These are phyloP conservation scores for Naematelia encephala DNA, from an alignment of 768 basidiomycete genomes.

Conservation along the genomic window DNA sequence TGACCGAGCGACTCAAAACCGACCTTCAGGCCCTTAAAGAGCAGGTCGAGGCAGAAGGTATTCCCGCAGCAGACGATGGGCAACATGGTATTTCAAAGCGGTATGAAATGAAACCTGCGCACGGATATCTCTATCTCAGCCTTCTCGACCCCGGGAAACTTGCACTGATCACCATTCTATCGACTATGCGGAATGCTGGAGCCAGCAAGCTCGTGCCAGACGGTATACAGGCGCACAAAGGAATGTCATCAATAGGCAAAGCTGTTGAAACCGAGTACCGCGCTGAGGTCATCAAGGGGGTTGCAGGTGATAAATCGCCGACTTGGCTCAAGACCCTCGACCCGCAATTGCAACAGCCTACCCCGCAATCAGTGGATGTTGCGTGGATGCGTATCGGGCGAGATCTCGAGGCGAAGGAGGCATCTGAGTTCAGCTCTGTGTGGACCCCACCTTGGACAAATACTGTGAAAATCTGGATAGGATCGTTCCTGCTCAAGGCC, in stretches of 20 bases:
- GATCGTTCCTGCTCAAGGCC: constrained; percentile 74
- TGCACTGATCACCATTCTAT: constrained; percentile 82
- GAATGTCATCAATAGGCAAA: constrained; percentile 72
- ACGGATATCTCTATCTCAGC: constrained; percentile 59
- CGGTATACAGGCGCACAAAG: constrained; percentile 86
- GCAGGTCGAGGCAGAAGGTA: constrained; percentile 3
- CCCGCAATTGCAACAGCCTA: constrained; percentile 37
- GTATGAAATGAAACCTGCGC: not conserved
- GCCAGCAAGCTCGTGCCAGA: constrained; percentile 65
- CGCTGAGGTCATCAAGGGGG: constrained; percentile 63
- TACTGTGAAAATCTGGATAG: constrained; percentile 67
- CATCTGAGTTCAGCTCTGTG: constrained; percentile 22
- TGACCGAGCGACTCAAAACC: constrained; percentile 23
- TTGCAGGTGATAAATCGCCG: constrained; percentile 40
- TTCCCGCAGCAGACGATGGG: not conserved
- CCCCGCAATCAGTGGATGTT: constrained; percentile 8
- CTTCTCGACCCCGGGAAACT: constrained; percentile 74
- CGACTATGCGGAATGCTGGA: constrained; percentile 72
- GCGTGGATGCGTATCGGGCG: not conserved
- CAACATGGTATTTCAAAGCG: not conserved
- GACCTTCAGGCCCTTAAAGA: constrained; percentile 20
- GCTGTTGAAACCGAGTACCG: constrained; percentile 90
- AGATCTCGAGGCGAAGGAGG: not conserved
- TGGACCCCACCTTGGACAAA: constrained; percentile 72
- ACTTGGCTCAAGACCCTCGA: constrained; percentile 38